Evolutionary conservation across 169 alveolate species (phyloP), one percentile per base, ranked within the genome.

Genomic region (Plasmodium berghei): DNA sequence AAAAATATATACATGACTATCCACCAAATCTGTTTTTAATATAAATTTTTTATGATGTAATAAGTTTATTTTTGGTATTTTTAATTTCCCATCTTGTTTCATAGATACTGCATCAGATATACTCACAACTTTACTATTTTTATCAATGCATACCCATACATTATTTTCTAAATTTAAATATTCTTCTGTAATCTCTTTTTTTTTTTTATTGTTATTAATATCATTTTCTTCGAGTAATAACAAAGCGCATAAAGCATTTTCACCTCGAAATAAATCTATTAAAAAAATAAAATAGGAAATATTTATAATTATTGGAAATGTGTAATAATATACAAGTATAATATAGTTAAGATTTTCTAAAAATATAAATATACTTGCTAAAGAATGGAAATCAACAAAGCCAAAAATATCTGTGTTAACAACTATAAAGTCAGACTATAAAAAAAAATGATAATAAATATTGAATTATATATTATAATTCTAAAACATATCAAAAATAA

Each of bases 101-200:
- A 80, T 80, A 0, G 90, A 64, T 18, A 80, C 45, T 2, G 90
- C 16, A 55, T 80, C 90, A 26, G 66, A 54, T 52, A 80, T 80
- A 12, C 90, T 80, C 2, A 80, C 90, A 22, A 80, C 90, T 40
- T 66, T 80, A 59, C 90, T 80, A 24, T 80, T 80, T 24, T 66
- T 80, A 18, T 80, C 90, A 5, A 80, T 80, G 46, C 90, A 80
- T 9, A 80, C 90, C 90, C 90, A 80, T n/a, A 80, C 70, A 26
- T 54, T 63, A 20, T 80, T 80, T 26, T 80, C 90, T 48, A 80
- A 64, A 46, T 80, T 80, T 80, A 66, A 42, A 20, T 66, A 80
- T 28, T 80, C 90, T 0, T 80, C 90, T 26, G 16, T 54, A 8
- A 18, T 66, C 12, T 80, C 71, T n/a, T 80, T 66, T 42, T 80